These are phyloP conservation scores for Eucalyptus guilfoylei DNA, from an alignment of 345 rosid species.

Conservation along the genomic window DNA sequence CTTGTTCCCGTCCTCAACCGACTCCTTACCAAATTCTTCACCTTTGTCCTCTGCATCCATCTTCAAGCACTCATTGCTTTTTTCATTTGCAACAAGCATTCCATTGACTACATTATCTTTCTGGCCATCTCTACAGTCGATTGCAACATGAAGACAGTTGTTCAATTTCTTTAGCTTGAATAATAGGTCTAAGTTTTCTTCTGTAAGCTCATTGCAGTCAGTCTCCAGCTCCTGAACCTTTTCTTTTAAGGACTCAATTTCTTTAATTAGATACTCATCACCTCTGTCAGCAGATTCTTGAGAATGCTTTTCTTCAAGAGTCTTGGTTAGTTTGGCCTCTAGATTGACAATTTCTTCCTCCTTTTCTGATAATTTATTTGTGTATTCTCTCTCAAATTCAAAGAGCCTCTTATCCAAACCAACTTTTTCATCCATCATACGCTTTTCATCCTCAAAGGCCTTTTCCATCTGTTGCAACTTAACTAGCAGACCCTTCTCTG, in stretches of 20 bases:
- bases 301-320: not conserved
- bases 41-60: conserved; percentile 16
- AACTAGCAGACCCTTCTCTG: conserved; percentile 17
- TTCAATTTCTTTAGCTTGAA: conserved; percentile 21
- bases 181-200: conserved; percentile 44
- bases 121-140: not conserved
- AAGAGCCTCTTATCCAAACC: not conserved
- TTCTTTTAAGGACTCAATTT: conserved; percentile 22
- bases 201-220: conserved; percentile 57
- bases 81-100: not conserved
- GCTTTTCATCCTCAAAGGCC: conserved; percentile 3
- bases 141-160: not conserved
- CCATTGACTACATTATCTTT: conserved; percentile 4
- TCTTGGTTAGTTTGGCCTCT: conserved; percentile 14
- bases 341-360: conserved; percentile 19
- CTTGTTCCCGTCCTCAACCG: not conserved
- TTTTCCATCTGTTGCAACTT: conserved; percentile 21
- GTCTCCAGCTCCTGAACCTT: conserved; percentile 41
- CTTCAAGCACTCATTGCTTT: conserved; percentile 7
- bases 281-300: not conserved
- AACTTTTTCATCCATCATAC: not conserved
- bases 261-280: conserved; percentile 5
- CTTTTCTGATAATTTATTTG: conserved; percentile 9
- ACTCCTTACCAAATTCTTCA: conserved; percentile 6
- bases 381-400: not conserved